Base-by-base conservation (phyloP, 257 asterid genomes). In the Solanum medicagineum region DNA sequence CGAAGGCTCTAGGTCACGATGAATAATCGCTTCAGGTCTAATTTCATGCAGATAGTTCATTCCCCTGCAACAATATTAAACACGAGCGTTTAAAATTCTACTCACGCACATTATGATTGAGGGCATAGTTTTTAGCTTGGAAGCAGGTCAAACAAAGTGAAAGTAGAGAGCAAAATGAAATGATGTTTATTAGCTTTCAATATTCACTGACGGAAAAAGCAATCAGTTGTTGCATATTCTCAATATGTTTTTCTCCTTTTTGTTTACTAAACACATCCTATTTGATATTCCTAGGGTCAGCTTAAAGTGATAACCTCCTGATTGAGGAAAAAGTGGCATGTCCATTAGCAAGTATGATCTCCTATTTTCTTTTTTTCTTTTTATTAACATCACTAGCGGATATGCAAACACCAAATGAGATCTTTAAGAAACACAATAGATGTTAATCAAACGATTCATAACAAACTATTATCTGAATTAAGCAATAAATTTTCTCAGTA, bases 1-100 rank as follows among this genome's bases (percentile, higher is more conserved):
- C 99, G 99, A 91, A 89, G 99, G 98, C 85, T 95, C 99, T 63
- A 96, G 97, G 89, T 96, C 98, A 74, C 97, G 94, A 81, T 96
- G 99, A 87, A 96, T 95, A 73, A 96, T 92, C 44, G 99, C 95
- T 89, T 90, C 98, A 5, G 98, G 98, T 86, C 81, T 95, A 90
- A 87, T 80, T 86, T 94, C 98, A 51, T 96, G 99, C 57, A 96
- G 90, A 90, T 96, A 96, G 89, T 95, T 95, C 99, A 96, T 75
- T 88, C 99, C 99, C 91, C 99, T 96, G 98, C 84, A 90, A 68
- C 49, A 62, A 89, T 84, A 85, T 69, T 75, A 26, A 6, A 29
- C 3, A 29, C 19, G 10, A n/a, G 5, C 29, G 65, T 0, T 70
- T 29, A 79, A 42, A 53, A 26, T 79, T 53, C 49, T 53, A 53